Base-by-base conservation (phyloP, 2,329 filamentous ascomycete genomes). In the Penicillium sclerotigenum region DNA sequence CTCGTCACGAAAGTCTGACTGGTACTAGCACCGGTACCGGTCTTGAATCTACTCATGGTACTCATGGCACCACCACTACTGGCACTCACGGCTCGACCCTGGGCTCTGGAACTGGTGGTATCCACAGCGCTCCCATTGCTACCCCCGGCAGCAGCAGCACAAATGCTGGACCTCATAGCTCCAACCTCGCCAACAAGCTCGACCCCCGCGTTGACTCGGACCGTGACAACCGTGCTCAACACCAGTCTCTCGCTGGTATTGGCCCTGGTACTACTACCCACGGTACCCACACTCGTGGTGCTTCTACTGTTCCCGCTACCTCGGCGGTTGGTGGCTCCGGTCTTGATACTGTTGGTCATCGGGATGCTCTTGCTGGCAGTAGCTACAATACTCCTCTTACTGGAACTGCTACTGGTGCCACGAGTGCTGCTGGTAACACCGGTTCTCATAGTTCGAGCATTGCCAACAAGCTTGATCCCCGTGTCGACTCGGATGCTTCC, bases 131-230 rank as follows among this genome's bases (percentile, higher is more conserved):
- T 24, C 37, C 47, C 8, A 40, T 29, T 14, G 5, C 26, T n/a
- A 43, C 48, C 16, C 37, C 34, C 11, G 50, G 42, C 11, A 47
- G 18, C 13, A 40, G 42, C 34, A 38, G 34, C 26, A 47, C 42
- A 36, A 75, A 72, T 20, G 68, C 68, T 18, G 73, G 74, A 4
- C 74, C 74, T 14, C 75, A 77, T 51, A 48, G 70, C 50, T 68
- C 63, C 18, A 65, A 70, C 55, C 43, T 68, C 18, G 62, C 59
- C 11, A 71, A 71, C 61, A 72, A 71, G 62, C 22, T 67, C 2
- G 69, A 72, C 28, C 61, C 60, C 16, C 60, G 61, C 31, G 38
- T 60, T 55, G 60, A 72, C 66, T 80, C 77, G 40, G 79, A 83
- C 64, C 24, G 48, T 20, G 60, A 60, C 22, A 62, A 47, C 61